Conservation (phyloP, 441 rosid species). For the Capsella rubella region DNA sequence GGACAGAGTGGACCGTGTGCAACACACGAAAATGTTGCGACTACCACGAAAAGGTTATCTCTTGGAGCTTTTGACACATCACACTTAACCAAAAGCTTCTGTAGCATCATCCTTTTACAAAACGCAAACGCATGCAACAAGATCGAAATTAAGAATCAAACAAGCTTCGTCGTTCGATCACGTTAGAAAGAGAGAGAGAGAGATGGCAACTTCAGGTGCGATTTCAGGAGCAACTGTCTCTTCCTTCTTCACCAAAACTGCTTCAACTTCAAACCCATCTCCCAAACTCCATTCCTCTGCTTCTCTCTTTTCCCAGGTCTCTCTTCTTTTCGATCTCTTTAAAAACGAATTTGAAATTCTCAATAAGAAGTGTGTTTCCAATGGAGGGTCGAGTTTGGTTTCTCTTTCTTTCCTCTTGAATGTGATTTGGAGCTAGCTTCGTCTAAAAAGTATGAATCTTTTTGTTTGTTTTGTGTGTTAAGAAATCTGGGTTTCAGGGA, state of each 20-base stretch:
- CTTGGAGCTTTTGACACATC: slow-evolving; percentile 11
- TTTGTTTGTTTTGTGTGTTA: not conserved
- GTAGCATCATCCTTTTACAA: not conserved
- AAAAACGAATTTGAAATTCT: not conserved
- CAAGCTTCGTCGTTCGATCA: slow-evolving; percentile 18
- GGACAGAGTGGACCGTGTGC: slow-evolving; percentile 36
- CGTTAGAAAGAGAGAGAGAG: not conserved
- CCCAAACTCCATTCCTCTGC: slow-evolving; percentile 38
- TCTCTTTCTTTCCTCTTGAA: slow-evolving; percentile 12
- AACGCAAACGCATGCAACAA: slow-evolving; percentile 20
- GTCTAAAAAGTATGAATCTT: slow-evolving; percentile 21
- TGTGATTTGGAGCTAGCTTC: slow-evolving; percentile 18
- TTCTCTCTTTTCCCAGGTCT: slow-evolving; percentile 35
- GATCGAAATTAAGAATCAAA: slow-evolving; percentile 18
- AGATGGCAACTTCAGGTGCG: slow-evolving; percentile 56
- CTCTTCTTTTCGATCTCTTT: not conserved
- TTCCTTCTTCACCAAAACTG: slow-evolving; percentile 51
- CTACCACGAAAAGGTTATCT: slow-evolving; percentile 41
- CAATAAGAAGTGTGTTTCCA: not conserved
- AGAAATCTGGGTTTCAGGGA: slow-evolving; percentile 74
- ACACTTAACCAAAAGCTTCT: not conserved
- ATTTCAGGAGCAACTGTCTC: slow-evolving; percentile 62
- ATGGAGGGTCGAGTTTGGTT: not conserved
- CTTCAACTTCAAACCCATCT: slow-evolving; percentile 46
- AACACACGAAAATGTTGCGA: slow-evolving; percentile 33